Percentiles rank a stretch among this genome's conserved stretches.
Conservation (phyloP, 352 stramenopile genomes). For the Pythium myriotylum region DNA sequence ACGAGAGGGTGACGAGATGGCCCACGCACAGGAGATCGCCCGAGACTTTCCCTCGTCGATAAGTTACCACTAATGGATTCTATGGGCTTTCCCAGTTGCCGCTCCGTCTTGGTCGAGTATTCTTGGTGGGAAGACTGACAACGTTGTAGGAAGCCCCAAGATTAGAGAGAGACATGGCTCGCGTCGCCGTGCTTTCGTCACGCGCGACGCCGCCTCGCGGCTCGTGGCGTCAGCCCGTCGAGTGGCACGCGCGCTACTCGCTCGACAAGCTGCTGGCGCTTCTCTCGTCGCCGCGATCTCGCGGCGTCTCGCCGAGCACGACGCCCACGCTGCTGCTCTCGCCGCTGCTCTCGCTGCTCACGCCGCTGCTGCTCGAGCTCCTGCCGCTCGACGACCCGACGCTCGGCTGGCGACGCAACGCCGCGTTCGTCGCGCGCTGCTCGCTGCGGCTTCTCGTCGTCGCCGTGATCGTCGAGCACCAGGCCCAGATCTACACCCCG, state of each 20-base stretch:
- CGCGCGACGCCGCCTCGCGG: too few species aligned
- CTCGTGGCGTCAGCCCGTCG: not conserved
- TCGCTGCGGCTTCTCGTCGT: not conserved
- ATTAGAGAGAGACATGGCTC: not conserved
- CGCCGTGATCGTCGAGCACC: not conserved
- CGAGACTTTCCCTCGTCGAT: constrained; percentile 20
- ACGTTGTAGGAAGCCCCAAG: not conserved
- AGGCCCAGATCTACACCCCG: constrained; percentile 1
- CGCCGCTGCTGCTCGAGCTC: not conserved
- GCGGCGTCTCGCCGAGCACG: too few species aligned
- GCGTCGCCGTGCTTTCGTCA: too few species aligned
- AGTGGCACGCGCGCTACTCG: constrained; percentile 5
- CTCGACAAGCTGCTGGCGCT: constrained; percentile 3
- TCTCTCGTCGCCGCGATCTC: not conserved
- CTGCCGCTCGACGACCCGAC: not conserved
- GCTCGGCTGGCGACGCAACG: not conserved
- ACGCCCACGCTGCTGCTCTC: not conserved
- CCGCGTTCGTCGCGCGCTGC: not conserved
- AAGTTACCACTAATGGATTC: constrained; percentile 20
- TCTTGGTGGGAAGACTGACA: too few species aligned
- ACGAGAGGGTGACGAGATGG: too few species aligned
- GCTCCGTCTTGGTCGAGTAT: too few species aligned
- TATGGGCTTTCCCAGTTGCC: constrained; percentile 1
- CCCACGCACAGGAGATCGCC: not conserved
- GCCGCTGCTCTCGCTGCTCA: not conserved